Evolutionary conservation across 495 filamentous ascomycete species (phyloP), one percentile per base, ranked within the genome.

Genomic region (Tuber borchii): DNA sequence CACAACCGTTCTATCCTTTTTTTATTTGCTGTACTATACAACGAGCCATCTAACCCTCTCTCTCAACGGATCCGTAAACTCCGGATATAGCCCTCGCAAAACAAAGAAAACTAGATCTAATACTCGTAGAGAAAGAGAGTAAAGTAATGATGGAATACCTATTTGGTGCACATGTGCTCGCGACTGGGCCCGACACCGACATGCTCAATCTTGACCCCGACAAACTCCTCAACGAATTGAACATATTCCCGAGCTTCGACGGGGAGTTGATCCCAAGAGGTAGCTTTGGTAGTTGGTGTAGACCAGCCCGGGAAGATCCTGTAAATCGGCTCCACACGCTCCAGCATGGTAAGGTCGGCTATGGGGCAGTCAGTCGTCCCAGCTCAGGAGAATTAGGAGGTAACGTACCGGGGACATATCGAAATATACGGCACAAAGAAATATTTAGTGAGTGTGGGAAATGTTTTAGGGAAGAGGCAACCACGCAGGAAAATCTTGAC

Each of bases 291-390:
- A 17, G 91, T 96, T 45, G 88, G 87, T 75, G 83, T 87, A 79
- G 92, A 87, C 94, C 94, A 97, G 61, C 94, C 93, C 37, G 90
- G 88, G 74, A 97, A 84, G 70, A 89, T 92, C 76, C 90, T 87
- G 84, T 97, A 97, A 51, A 89, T 86, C 9, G 91, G 87, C 76
- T 90, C 83, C 82, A 90, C 86, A 79, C 81, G 80, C 16, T 87
- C 86, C n/a, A 92, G 83, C 16, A 88, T 83, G n/a, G 88, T 85
- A n/a, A 91, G 84, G 79, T 91, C 88, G 22, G 92, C 90, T 56
- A 22, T 69, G 39, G 45, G 70, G 39, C 17, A 17, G 43, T 76
- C 61, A 75, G 72, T 14, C 76, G 61, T 46, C 46, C 34, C n/a
- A 37, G 8, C 40, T 9, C 26, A 42, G 44, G 31, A 1, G 40